These are phyloP conservation scores for Solanum arcanum DNA, from an alignment of 257 asterid species.

Conservation along the genomic window DNA sequence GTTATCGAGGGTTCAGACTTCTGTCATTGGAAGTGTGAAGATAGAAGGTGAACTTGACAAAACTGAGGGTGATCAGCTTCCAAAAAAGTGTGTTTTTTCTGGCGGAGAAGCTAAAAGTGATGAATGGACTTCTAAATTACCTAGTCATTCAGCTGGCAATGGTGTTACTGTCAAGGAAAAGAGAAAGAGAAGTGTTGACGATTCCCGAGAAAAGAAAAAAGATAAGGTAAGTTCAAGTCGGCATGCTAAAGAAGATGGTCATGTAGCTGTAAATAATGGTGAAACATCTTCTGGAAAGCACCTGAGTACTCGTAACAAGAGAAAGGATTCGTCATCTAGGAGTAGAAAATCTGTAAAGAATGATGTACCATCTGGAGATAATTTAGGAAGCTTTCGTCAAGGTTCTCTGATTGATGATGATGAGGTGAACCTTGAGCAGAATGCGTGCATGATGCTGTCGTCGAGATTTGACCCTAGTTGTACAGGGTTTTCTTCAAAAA, in stretches of 20 bases:
- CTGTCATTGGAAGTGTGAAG: constrained; percentile 20
- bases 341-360: constrained; percentile 26
- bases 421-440: constrained; percentile 91
- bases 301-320: constrained; percentile 35
- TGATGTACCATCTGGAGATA: constrained; percentile 33
- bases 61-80: constrained; percentile 8
- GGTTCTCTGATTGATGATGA: constrained; percentile 71
- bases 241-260: constrained; percentile 20
- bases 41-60: constrained; percentile 23
- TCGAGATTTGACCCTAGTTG: constrained; percentile 95
- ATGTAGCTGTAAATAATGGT: constrained; percentile 23
- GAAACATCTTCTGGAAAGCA: constrained; percentile 25
- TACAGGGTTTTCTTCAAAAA: constrained; percentile 65
- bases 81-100: constrained; percentile 3
- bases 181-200: constrained; percentile 24
- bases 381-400: constrained; percentile 27
- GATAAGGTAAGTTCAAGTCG: constrained; percentile 17
- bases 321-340: constrained; percentile 26
- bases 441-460: constrained; percentile 98
- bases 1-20: constrained; percentile 20
- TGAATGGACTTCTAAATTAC: constrained; percentile 16
- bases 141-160: constrained; percentile 14
- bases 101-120: constrained; percentile 17
- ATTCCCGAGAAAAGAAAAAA: constrained; percentile 22
- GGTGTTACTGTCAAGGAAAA: constrained; percentile 23